Base-by-base conservation (phyloP, 345 rosid species). In the Salix purpurea region DNA sequence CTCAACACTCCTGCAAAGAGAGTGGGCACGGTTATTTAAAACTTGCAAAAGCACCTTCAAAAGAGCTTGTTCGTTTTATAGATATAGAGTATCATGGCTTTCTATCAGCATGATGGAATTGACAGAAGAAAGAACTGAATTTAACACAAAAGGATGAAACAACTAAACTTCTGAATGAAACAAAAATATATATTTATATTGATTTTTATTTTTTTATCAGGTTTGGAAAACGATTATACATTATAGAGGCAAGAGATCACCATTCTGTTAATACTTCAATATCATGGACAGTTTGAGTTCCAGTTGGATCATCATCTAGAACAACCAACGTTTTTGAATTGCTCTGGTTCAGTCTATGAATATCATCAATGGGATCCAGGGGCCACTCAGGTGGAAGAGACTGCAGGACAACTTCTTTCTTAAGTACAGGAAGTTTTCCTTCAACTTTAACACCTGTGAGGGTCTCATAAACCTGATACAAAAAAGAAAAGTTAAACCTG, bases 221-320 rank as follows among this genome's bases (percentile, higher is more conserved):
- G 65, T 78, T 72, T 21, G 39, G 16, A 61, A 71, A 60, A 48
- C 11, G 67, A 23, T 58, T 23, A 40, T 15, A 73, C 24, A 77
- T 66, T 34, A 24, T 28, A 67, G 30, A 70, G 50, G 23, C 56
- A 62, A 71, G 78, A 79, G 46, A 79, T 85, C 78, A 94, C 97
- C 99, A 95, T 91, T 95, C 99, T 48, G 97, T 95, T 78, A 95
- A 81, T 74, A 95, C 99, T 87, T 95, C 99, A 74, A 92, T 90
- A 54, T 89, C 93, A 79, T 92, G 96, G 85, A 95, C 97, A n/a
- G 99, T 95, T 85, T 95, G 99, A 68, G 99, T 95, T 83, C 99
- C 97, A 37, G 99, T 92, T 78, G 99, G 97, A 83, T 95, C 99
- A 82, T 95, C 99, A 83, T 95, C 99, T 80, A 95, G 91, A 78